These are phyloP conservation scores for Xylariales sp. DNA, from an alignment of 2,329 filamentous ascomycete genomes.

Conservation along the genomic window DNA sequence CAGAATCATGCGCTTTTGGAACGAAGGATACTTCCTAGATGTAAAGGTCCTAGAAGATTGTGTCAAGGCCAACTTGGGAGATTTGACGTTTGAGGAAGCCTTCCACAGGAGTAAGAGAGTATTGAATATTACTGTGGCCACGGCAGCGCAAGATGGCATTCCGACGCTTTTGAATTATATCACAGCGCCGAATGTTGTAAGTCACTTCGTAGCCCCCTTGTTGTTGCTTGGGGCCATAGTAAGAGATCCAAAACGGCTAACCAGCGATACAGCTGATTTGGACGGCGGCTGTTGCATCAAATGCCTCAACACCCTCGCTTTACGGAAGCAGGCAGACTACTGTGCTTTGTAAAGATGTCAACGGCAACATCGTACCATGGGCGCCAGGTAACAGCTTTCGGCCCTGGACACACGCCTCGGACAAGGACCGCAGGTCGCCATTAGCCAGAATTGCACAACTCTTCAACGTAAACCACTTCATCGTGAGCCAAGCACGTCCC, in stretches of 20 bases:
- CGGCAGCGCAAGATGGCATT: conserved; percentile 77
- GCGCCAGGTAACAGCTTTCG: conserved; percentile 72
- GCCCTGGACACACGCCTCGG: conserved; percentile 74
- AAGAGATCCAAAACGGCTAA: conserved; percentile 30
- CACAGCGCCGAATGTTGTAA: conserved; percentile 89
- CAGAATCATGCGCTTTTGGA: conserved; percentile 74
- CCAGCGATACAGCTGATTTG: conserved; percentile 74
- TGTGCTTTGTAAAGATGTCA: conserved; percentile 82
- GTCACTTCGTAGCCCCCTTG: conserved; percentile 51
- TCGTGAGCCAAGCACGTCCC: conserved; percentile 90
- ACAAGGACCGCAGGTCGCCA: conserved; percentile 72
- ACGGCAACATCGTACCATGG: conserved; percentile 80
- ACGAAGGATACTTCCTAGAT: conserved; percentile 86
- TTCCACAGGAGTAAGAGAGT: conserved; percentile 86
- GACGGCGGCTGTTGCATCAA: conserved; percentile 82
- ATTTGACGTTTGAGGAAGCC: conserved; percentile 93
- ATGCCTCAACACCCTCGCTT: conserved; percentile 72
- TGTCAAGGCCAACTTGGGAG: conserved; percentile 85
- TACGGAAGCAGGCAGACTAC: conserved; percentile 72
- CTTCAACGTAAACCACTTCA: conserved; percentile 95
- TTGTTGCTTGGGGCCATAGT: neutral
- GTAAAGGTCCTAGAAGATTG: conserved; percentile 84
- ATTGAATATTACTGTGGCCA: conserved; percentile 91
- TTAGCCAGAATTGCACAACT: conserved; percentile 81
- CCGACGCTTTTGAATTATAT: conserved; percentile 91